Base-by-base conservation (phyloP, 441 rosid genomes). In the Eruca vesicaria region DNA sequence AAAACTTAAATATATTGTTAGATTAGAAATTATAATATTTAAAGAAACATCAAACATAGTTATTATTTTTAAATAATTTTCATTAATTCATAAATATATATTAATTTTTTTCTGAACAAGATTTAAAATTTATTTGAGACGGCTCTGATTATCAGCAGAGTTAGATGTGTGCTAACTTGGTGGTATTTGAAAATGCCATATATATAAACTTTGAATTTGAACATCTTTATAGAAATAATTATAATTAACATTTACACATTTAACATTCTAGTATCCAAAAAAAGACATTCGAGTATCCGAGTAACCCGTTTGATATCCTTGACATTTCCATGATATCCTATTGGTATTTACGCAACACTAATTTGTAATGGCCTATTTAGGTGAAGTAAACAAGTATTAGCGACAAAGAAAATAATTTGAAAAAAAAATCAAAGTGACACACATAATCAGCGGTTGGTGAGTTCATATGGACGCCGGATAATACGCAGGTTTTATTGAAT, bases 401-500 rank as follows among this genome's bases (percentile, higher is more conserved):
- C 52, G n/a, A 43, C 52, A 43, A 43, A 14, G 16, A 41, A 41
- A 41, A 41, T 0, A 12, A 4, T 41, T 14, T 33, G 5, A 28
- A 28, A 33, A 9, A n/a, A 43, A n/a, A 5, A 14, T 43, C 52
- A 12, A 41, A 41, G 50, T 43, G n/a, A 43, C 8, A 43, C 19
- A 43, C 18, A 43, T 43, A 18, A n/a, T 66, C 41, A 71, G 63
- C 23, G 80, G 76, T 77, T 71, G 76, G 72, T 77, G 76, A 71
- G 68, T 77, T 65, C 63, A 50, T 65, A 65, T 33, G 62, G 10
- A 35, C 50, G 65, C 76, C 72, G 76, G 80, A 77, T 58, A 59
- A 66, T 71, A 77, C 76, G 68, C 72, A 71, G 48, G 29, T 15
- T 76, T 57, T 48, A 15, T 7, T 48, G 18, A 48, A 7, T 48